Conservation (phyloP, 176 grass and related monocot species). For the Hordeum vulgare region MorexV3_pseudomolecules_assembly NC_058520.1:507896858-507897357, state of each 20-base stretch:
- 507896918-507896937: background rate
- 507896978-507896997: background rate
- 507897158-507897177: background rate
- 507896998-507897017: background rate
- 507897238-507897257: background rate
- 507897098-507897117: background rate
- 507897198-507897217: background rate
- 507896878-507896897: background rate
- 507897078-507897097: background rate
- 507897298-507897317: slow-evolving; percentile 16
- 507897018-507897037: background rate
- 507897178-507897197: background rate
- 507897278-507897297: slow-evolving; percentile 22
- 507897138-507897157: background rate
- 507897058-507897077: background rate
- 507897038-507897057: background rate
- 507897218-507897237: background rate
- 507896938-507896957: background rate
- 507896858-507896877: background rate
- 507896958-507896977: too few species aligned
- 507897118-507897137: background rate
- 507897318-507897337: background rate
- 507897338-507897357: background rate
- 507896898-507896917: background rate
- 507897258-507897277: background rate